Evolutionary conservation across 192 early-diverging fungal genomes (phyloP).

Genomic region (Gonapodya prolifera): DNA sequence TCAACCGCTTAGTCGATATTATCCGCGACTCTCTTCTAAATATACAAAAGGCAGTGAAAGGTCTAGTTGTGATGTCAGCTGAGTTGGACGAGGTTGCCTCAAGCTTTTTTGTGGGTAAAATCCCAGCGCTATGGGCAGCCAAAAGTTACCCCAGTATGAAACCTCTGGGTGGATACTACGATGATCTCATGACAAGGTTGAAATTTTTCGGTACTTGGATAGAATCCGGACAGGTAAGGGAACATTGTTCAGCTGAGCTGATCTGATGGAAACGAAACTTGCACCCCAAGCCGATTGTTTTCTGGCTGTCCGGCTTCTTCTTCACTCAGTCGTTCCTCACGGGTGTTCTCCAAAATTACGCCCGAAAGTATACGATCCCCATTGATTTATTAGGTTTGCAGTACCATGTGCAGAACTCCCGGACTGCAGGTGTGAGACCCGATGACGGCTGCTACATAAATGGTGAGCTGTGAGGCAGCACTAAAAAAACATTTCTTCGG

Average conservation of each 20-base stretch:
- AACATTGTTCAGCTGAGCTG: too few species aligned
- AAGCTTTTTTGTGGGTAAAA: constrained; percentile 34
- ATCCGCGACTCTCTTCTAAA: constrained; percentile 39
- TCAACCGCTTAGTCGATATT: constrained; percentile 42
- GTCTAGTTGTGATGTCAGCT: constrained; percentile 45
- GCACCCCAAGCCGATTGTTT: constrained; percentile 27
- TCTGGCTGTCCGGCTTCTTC: constrained; percentile 56
- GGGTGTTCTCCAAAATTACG: constrained; percentile 48
- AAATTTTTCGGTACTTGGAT: constrained; percentile 44
- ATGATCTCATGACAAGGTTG: constrained; percentile 36
- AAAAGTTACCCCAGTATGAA: constrained; percentile 51
- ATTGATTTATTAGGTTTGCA: constrained; percentile 44
- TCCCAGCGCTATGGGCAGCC: constrained; percentile 46
- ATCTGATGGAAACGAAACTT: too few species aligned
- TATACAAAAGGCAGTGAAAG: constrained; percentile 51
- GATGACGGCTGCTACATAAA: constrained; percentile 51
- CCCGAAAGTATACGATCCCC: constrained; percentile 46
- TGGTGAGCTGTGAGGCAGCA: constrained; percentile 6
- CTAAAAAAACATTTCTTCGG: not conserved
- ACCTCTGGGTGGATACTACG: constrained; percentile 40
- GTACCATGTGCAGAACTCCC: constrained; percentile 32
- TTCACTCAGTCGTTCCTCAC: constrained; percentile 59
- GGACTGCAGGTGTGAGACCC: constrained; percentile 37
- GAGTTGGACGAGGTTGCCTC: constrained; percentile 53
- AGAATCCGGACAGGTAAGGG: constrained; percentile 23